Evolutionary conservation across 2,329 filamentous ascomycete species (phyloP).

Genomic region (Aphanocladium album): DNA sequence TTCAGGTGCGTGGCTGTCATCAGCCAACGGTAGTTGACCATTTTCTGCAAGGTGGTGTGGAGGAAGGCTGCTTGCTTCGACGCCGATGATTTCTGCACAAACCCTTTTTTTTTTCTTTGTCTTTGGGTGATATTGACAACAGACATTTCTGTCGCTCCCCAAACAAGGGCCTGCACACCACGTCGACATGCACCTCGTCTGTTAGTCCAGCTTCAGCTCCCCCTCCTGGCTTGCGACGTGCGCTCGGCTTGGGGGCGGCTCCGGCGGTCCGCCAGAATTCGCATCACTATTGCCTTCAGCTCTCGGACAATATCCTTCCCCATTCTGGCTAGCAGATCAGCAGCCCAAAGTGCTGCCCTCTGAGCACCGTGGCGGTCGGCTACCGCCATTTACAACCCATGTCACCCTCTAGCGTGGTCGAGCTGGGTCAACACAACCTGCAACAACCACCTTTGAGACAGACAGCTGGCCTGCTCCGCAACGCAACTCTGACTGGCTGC

Average conservation of each 20-base stretch:
- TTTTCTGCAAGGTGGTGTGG: conserved; percentile 6
- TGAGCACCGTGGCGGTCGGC: neutral
- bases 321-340: neutral
- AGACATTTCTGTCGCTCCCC: neutral
- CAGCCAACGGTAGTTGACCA: conserved; percentile 24
- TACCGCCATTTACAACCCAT: neutral
- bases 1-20: conserved; percentile 37
- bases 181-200: neutral
- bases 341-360: neutral
- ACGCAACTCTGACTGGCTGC: neutral
- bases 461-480: conserved; percentile 7
- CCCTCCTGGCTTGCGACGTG: neutral
- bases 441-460: conserved; percentile 6
- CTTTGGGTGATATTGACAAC: neutral
- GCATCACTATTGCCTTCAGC: neutral
- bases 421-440: neutral
- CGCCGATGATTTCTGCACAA: neutral
- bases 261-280: neutral
- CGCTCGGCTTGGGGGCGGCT: neutral
- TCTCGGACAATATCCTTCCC: neutral
- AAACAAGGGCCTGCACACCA: neutral
- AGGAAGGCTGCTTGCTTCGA: neutral
- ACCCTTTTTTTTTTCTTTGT: neutral
- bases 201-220: neutral
- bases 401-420: neutral